These are phyloP conservation scores for Daldinia loculata DNA, from an alignment of 495 filamentous ascomycete species.

Conservation along the genomic window DNA sequence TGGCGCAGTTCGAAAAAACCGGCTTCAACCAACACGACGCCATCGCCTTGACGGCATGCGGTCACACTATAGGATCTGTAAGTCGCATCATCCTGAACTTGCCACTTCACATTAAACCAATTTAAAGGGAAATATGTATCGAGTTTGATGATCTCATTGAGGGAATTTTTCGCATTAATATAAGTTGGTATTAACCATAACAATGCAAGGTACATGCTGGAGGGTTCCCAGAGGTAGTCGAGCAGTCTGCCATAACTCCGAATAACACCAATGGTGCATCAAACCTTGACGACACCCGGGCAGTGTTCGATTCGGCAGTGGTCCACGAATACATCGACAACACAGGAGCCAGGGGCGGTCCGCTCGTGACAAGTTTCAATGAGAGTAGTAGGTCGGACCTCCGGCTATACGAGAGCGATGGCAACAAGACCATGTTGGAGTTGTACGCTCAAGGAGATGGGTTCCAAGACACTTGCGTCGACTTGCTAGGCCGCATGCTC, in stretches of 20 bases:
- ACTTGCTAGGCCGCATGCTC: conserved; percentile 57
- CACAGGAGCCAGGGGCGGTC: conserved; percentile 50
- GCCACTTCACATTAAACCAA: too few species aligned
- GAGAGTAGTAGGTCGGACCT: conserved; percentile 53
- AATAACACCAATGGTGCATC: conserved; percentile 48
- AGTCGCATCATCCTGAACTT: conserved; percentile 3
- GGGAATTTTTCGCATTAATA: conserved; percentile 16
- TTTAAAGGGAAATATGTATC: background rate
- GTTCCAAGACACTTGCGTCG: conserved; percentile 53
- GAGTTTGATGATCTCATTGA: background rate
- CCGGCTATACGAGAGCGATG: conserved; percentile 55
- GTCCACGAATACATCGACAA: conserved; percentile 56
- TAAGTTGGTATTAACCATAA: conserved; percentile 44
- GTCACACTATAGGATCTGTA: conserved; percentile 60
- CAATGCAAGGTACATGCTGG: conserved; percentile 49
- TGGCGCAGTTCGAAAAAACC: conserved; percentile 53
- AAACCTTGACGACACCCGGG: conserved; percentile 51
- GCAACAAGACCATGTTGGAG: conserved; percentile 56
- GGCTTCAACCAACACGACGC: conserved; percentile 57
- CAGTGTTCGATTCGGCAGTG: conserved; percentile 52
- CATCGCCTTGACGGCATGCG: conserved; percentile 61
- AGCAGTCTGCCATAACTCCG: conserved; percentile 33
- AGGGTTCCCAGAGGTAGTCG: conserved; percentile 40
- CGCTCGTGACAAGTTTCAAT: conserved; percentile 54
- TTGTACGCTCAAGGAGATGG: conserved; percentile 48